phyloP scores from a whole-genome alignment of 306 rosid species.

The Trifolium fragiferum region DNA sequence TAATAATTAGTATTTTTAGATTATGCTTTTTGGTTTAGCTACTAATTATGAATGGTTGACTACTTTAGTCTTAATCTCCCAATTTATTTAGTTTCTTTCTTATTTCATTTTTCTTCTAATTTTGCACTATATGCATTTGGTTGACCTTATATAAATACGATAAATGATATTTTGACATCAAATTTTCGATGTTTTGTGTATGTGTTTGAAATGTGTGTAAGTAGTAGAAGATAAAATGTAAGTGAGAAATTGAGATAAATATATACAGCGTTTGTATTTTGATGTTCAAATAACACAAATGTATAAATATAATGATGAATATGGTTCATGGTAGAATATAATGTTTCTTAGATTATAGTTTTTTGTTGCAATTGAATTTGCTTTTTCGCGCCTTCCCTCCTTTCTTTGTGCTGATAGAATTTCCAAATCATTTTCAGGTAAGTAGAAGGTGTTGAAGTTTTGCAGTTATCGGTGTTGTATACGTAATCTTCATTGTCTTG shows the following conservation, averaged over 20 bases:
- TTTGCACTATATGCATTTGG: constrained; percentile 15
- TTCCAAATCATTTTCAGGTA: constrained; percentile 53
- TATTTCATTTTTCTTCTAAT: neutral
- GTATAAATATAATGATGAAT: neutral
- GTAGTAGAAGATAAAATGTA: neutral
- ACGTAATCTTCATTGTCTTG: constrained; percentile 24
- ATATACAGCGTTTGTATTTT: neutral
- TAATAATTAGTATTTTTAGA: neutral
- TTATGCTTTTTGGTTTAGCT: constrained; percentile 19
- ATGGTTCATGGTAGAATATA: constrained; percentile 1
- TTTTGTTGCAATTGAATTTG: constrained; percentile 24
- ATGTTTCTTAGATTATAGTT: constrained; percentile 20
- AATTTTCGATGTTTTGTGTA: too few species aligned
- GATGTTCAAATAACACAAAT: neutral
- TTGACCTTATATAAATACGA: neutral
- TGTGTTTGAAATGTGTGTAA: neutral
- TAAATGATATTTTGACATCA: constrained; percentile 7
- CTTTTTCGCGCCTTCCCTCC: constrained; percentile 2
- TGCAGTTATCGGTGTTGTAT: constrained; percentile 5
- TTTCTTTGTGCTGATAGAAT: constrained; percentile 31
- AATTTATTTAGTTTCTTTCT: constrained; percentile 10
- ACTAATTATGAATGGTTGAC: constrained; percentile 9
- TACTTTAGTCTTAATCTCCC: neutral
- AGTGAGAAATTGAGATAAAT: neutral
- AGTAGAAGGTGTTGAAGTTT: constrained; percentile 47